These are phyloP conservation scores for Beverwykella pulmonaria DNA, from an alignment of 495 filamentous ascomycete species.

Conservation along the genomic window DNA sequence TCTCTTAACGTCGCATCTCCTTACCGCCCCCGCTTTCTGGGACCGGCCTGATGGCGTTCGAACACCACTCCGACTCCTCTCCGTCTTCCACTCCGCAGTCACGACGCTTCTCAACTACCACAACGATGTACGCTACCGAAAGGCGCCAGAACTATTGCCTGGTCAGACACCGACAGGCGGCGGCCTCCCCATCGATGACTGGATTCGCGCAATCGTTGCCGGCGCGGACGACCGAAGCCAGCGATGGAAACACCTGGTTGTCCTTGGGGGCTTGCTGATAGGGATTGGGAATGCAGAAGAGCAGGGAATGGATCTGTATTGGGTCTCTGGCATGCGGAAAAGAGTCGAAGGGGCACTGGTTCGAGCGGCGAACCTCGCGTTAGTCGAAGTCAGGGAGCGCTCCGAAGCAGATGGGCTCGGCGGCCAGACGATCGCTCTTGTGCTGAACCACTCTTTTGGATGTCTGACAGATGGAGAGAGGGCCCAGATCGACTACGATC, in stretches of 20 bases:
- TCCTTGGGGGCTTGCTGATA: constrained; percentile 78
- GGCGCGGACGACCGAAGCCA: constrained; percentile 83
- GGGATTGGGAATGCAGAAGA: constrained; percentile 74
- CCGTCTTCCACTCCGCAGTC: constrained; percentile 85
- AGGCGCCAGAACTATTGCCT: constrained; percentile 47
- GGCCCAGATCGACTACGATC: constrained; percentile 68
- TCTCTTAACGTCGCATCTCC: constrained; percentile 85
- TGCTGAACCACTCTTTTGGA: constrained; percentile 78
- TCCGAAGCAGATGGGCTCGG: constrained; percentile 57
- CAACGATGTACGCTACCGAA: constrained; percentile 43
- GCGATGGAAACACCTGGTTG: constrained; percentile 84
- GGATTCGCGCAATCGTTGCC: constrained; percentile 79
- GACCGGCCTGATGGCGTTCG: constrained; percentile 69
- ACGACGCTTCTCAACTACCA: constrained; percentile 49
- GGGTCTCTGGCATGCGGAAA: constrained; percentile 54
- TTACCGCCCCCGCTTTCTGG: constrained; percentile 88
- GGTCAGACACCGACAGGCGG: constrained; percentile 45
- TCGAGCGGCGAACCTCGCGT: constrained; percentile 74
- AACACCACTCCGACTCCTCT: constrained; percentile 73
- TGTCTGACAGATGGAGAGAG: constrained; percentile 64
- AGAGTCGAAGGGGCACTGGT: constrained; percentile 78
- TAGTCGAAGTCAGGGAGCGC: constrained; percentile 54
- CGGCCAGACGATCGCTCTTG: constrained; percentile 65
- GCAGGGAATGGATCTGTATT: constrained; percentile 35
- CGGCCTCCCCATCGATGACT: constrained; percentile 60